Percentiles rank a stretch among this genome's conserved stretches.
Conservation (phyloP, 352 stramenopile species). For the Globisporangium cederbergense region DNA sequence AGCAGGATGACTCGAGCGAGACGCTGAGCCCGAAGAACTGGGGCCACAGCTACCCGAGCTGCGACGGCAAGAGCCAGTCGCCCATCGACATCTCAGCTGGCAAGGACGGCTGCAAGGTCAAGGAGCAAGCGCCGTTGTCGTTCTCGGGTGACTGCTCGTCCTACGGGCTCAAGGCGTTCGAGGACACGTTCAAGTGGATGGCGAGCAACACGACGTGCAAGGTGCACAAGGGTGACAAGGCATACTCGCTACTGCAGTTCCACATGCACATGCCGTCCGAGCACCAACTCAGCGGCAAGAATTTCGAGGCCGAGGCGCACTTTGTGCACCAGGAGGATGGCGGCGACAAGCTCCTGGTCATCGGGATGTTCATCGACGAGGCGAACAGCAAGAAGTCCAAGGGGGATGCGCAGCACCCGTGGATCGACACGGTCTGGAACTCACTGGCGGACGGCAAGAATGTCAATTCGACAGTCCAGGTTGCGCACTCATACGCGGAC, state of each 20-base stretch:
- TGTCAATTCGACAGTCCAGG: constrained; percentile 15
- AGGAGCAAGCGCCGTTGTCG: constrained; percentile 9
- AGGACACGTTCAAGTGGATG: constrained; percentile 19
- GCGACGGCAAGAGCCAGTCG: constrained; percentile 17
- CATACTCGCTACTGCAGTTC: constrained; percentile 34
- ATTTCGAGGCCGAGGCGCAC: constrained; percentile 31
- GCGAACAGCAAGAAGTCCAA: background rate
- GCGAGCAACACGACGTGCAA: constrained; percentile 11
- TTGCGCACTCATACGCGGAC: constrained; percentile 19
- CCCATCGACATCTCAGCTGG: constrained; percentile 15
- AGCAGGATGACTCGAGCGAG: constrained; percentile 7
- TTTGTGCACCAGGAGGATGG: constrained; percentile 43
- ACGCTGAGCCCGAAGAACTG: constrained; percentile 12
- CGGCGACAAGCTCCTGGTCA: constrained; percentile 20
- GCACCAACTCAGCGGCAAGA: constrained; percentile 34
- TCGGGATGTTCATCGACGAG: constrained; percentile 25
- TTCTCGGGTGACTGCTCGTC: constrained; percentile 20
- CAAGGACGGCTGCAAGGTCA: background rate
- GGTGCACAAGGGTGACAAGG: constrained; percentile 19
- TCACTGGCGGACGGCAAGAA: background rate
- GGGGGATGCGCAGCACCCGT: constrained; percentile 3
- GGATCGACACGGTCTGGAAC: constrained; percentile 19
- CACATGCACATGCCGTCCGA: constrained; percentile 44
- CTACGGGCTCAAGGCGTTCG: constrained; percentile 13
- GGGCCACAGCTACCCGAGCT: constrained; percentile 17